Evolutionary conservation across 495 filamentous ascomycete genomes (phyloP), one percentile per base, ranked within the genome.

Genomic region (Diplogelasinospora grovesii): DNA sequence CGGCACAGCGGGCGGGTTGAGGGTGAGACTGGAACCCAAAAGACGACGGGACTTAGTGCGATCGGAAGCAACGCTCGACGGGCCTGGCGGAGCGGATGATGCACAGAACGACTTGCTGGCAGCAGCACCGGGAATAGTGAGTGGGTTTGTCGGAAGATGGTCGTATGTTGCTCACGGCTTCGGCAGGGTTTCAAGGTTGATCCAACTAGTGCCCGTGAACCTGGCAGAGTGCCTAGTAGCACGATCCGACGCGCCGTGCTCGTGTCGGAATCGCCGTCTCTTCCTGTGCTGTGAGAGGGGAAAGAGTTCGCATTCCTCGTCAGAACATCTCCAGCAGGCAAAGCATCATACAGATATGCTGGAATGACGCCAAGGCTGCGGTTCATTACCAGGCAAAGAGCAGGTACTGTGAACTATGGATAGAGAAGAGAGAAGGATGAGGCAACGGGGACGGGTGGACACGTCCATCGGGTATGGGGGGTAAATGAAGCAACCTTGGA

Each of bases 71-170:
- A 53, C 50, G 54, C 40, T 26, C 25, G 21, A 30, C 30, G 45
- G 43, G 36, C 39, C 36, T 28, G 27, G 44, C 53, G 50, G 56
- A 49, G 54, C 57, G 57, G 57, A 60, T 57, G 57, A 52, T 60
- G 57, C 57, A 59, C 55, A 32, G 27, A 25, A 36, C 39, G 32
- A 50, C 41, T 49, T 39, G 41, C 52, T 54, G 54, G 57, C 45
- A 52, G 51, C 48, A 57, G 48, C 45, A 48, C 56, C 54, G 45
- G 48, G 48, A 54, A 38, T 44, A 32, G 33, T 39, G 41, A 46
- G 37, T 27, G 45, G 54, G 22, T n/a, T 24, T 38, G 48, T 57
- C 56, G 56, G 54, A 57, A 54, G 53, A 53, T 49, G 50, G 36
- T 41, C 36, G 53, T 45, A 40, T 20, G 25, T 19, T 11, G 13